Conservation (phyloP, 2,329 filamentous ascomycete species). For the Fusarium pseudograminearum region DNA sequence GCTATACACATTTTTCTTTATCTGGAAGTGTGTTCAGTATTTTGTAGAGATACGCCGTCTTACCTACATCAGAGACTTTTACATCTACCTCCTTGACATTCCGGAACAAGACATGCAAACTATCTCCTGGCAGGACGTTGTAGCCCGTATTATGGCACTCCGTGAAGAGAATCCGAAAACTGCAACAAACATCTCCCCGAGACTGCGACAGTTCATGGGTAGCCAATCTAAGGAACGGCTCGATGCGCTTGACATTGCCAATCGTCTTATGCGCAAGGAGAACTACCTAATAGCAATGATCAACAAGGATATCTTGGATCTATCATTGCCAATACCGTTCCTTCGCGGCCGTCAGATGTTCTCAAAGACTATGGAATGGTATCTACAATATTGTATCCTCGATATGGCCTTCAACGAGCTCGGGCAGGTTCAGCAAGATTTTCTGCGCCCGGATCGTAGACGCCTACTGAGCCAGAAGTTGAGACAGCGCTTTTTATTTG, state of each 20-base stretch:
- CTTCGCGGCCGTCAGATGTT: conserved; percentile 83
- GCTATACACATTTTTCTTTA: conserved; percentile 87
- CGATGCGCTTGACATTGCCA: conserved; percentile 97
- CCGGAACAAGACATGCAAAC: conserved; percentile 89
- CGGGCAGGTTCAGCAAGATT: conserved; percentile 87
- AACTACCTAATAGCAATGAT: conserved; percentile 97
- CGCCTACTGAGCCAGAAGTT: conserved; percentile 82
- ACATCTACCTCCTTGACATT: conserved; percentile 82
- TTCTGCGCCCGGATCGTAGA: conserved; percentile 85
- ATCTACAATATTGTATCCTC: conserved; percentile 87
- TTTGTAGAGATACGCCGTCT: conserved; percentile 79
- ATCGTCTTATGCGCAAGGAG: conserved; percentile 93
- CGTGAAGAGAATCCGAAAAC: conserved; percentile 90
- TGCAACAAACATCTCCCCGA: conserved; percentile 65
- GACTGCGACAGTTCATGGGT: conserved; percentile 71
- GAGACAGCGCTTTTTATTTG: conserved; percentile 81
- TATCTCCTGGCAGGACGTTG: conserved; percentile 92
- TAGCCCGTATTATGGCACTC: conserved; percentile 84
- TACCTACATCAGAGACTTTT: conserved; percentile 85
- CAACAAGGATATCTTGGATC: conserved; percentile 94
- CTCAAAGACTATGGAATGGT: conserved; percentile 92
- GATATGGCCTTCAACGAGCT: conserved; percentile 94
- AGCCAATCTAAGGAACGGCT: conserved; percentile 93
- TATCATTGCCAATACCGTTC: conserved; percentile 88
- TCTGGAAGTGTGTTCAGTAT: conserved; percentile 82